phyloP scores from a whole-genome alignment of 768 basidiomycete genomes.

The Xerocomellus dryophilus region DNA sequence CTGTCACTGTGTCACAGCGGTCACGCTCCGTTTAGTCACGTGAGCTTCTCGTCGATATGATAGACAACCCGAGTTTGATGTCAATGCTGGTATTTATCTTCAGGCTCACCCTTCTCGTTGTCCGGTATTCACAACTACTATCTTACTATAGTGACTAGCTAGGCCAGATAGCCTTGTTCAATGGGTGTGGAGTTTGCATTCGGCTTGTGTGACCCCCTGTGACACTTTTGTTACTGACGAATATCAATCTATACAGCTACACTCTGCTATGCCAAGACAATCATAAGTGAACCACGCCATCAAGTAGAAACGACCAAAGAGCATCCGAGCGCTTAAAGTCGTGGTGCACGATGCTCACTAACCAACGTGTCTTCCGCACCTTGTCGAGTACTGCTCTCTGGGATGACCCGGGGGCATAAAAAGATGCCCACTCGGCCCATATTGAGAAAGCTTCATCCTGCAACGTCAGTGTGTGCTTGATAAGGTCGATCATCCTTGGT shows the following conservation, averaged over 20 bases:
- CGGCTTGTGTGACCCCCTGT: too few relatives aligned
- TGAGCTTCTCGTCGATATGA: constrained; percentile 3
- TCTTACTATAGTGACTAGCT: too few relatives aligned
- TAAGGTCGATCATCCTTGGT: neutral
- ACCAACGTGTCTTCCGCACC: constrained; percentile 75
- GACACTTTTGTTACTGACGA: too few relatives aligned
- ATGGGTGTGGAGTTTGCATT: too few relatives aligned
- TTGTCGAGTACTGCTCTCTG: constrained; percentile 71
- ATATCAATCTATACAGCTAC: too few relatives aligned
- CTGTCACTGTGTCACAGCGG: constrained; percentile 27
- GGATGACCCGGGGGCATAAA: constrained; percentile 72
- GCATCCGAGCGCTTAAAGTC: constrained; percentile 79
- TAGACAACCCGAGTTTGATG: too few relatives aligned
- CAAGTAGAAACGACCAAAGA: constrained; percentile 83
- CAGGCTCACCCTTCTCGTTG: too few relatives aligned
- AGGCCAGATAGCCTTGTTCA: too few relatives aligned
- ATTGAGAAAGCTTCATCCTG: constrained; percentile 96
- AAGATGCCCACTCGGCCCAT: constrained; percentile 92
- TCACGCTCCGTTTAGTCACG: constrained; percentile 14
- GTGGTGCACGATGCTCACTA: constrained; percentile 91
- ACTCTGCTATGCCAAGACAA: too few relatives aligned
- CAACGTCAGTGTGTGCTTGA: constrained; percentile 2
- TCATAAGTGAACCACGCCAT: constrained; percentile 2
- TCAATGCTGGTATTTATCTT: too few relatives aligned
- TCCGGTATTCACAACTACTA: too few relatives aligned